Percentiles rank a stretch among this genome's conserved stretches.
Conservation (phyloP, 352 stramenopile genomes). For the Globisporangium rhizosaccharum region DNA sequence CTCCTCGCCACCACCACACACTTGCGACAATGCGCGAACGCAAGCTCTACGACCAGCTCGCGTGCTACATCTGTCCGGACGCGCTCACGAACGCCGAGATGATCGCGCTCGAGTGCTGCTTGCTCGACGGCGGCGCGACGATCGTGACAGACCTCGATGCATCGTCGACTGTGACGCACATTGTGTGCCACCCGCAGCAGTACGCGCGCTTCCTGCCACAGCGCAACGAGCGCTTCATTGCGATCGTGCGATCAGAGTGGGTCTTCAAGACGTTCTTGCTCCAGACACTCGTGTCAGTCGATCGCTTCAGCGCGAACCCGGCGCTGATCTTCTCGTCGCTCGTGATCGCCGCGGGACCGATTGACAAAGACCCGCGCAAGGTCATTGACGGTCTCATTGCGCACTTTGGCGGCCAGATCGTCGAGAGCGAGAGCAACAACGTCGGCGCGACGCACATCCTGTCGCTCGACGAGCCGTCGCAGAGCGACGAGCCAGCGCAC, state of each 20-base stretch:
- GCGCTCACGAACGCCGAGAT: conserved; percentile 31
- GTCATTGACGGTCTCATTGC: conserved; percentile 76
- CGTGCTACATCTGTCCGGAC: conserved; percentile 50
- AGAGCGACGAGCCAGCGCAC: conserved; percentile 25
- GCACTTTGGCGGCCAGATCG: conserved; percentile 75
- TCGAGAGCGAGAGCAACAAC: conserved; percentile 44
- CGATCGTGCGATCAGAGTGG: conserved; percentile 74
- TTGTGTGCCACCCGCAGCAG: conserved; percentile 59
- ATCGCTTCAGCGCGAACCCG: conserved; percentile 76
- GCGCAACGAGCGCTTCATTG: conserved; percentile 64
- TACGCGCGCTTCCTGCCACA: conserved; percentile 42
- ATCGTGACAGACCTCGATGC: conserved; percentile 27
- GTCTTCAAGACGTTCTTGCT: conserved; percentile 70
- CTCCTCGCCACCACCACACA: neutral
- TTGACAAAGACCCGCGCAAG: conserved; percentile 76
- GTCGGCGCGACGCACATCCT: conserved; percentile 67
- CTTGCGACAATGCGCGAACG: conserved; percentile 29
- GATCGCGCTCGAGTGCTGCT: conserved; percentile 48
- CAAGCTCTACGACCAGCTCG: conserved; percentile 38
- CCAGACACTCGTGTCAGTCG: conserved; percentile 52
- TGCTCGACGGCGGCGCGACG: conserved; percentile 53
- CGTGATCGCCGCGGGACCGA: conserved; percentile 58
- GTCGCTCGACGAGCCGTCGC: conserved; percentile 40
- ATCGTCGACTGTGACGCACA: conserved; percentile 41
- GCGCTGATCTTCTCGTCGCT: conserved; percentile 73